These are phyloP conservation scores for Stipa capillata DNA, from an alignment of 176 grass and related monocot genomes.

Conservation along the genomic window DNA sequence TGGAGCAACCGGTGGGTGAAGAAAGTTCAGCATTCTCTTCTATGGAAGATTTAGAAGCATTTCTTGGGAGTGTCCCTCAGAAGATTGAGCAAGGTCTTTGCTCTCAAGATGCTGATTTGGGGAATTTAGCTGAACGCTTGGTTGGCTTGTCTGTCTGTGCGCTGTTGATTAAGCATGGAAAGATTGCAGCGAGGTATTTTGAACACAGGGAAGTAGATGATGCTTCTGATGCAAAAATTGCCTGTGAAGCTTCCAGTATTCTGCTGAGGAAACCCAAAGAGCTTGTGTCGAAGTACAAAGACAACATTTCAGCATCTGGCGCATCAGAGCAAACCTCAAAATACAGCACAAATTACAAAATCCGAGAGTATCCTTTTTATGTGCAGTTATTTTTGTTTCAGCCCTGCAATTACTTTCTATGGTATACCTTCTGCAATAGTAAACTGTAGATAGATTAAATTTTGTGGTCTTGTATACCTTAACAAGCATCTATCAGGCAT, in stretches of 20 bases:
- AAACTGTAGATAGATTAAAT: neutral
- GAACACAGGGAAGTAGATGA: slow-evolving; percentile 24
- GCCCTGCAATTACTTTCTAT: slow-evolving; percentile 10
- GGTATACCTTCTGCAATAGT: neutral
- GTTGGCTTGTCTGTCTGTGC: slow-evolving; percentile 59
- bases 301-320: slow-evolving; percentile 11
- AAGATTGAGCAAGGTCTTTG: slow-evolving; percentile 81
- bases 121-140: slow-evolving; percentile 68
- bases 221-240: slow-evolving; percentile 39
- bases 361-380: slow-evolving; percentile 87
- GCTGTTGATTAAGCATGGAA: slow-evolving; percentile 42
- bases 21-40: slow-evolving; percentile 32
- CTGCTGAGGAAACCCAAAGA: slow-evolving; percentile 86
- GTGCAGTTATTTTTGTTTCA: slow-evolving; percentile 14
- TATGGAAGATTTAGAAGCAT: slow-evolving; percentile 59
- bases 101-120: slow-evolving; percentile 62
- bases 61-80: slow-evolving; percentile 55
- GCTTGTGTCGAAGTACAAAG: slow-evolving; percentile 59
- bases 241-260: slow-evolving; percentile 43
- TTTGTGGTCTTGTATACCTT: slow-evolving; percentile 38
- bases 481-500: slow-evolving; percentile 54
- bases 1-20: slow-evolving; percentile 8
- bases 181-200: slow-evolving; percentile 26
- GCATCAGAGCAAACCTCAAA: slow-evolving; percentile 9
- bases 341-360: slow-evolving; percentile 58